Percentiles rank a stretch among this genome's conserved stretches.
phyloP scores from a whole-genome alignment of 371 early-diverging fungal genomes.

The Vairimorpha ceranae region DNA sequence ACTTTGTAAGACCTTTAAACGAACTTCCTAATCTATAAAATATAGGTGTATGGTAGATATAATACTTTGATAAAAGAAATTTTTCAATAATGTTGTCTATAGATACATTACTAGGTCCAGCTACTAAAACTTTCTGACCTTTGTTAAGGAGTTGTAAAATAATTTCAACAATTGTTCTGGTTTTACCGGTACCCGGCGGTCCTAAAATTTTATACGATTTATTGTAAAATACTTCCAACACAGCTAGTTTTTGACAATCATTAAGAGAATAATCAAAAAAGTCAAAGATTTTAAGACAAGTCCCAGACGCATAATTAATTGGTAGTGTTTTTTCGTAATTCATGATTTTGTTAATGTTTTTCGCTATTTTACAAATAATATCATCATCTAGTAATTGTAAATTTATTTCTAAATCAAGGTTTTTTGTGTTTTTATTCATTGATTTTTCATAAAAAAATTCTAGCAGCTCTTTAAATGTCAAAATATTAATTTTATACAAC shows the following conservation, averaged over 20 bases:
- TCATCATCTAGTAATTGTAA: not conserved
- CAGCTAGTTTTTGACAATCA: conserved; percentile 41
- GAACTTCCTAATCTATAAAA: conserved; percentile 78
- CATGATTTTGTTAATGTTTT: not conserved
- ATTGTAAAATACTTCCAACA: not conserved
- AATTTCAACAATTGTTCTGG: conserved; percentile 76
- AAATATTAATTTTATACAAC: not conserved
- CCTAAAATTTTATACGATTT: conserved; percentile 51
- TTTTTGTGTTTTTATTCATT: not conserved
- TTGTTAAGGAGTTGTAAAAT: conserved; percentile 69
- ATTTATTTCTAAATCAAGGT: not conserved
- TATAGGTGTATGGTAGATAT: conserved; percentile 65
- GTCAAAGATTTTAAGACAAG: not conserved
- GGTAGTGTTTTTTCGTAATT: not conserved
- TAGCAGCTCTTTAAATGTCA: not conserved
- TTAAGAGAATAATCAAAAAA: conserved; percentile 34
- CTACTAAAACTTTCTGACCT: conserved; percentile 72
- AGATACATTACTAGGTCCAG: conserved; percentile 82
- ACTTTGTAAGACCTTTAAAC: conserved; percentile 67
- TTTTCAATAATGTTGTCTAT: conserved; percentile 66
- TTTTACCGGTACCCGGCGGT: conserved; percentile 80
- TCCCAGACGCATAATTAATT: not conserved
- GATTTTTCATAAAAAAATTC: not conserved
- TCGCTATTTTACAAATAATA: not conserved
- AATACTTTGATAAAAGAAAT: conserved; percentile 70